Percentiles rank a stretch among this genome's conserved stretches.
Evolutionary conservation across 163 green algal genomes (phyloP).

Genomic region (Chlamydomonas reinhardtii): DNA sequence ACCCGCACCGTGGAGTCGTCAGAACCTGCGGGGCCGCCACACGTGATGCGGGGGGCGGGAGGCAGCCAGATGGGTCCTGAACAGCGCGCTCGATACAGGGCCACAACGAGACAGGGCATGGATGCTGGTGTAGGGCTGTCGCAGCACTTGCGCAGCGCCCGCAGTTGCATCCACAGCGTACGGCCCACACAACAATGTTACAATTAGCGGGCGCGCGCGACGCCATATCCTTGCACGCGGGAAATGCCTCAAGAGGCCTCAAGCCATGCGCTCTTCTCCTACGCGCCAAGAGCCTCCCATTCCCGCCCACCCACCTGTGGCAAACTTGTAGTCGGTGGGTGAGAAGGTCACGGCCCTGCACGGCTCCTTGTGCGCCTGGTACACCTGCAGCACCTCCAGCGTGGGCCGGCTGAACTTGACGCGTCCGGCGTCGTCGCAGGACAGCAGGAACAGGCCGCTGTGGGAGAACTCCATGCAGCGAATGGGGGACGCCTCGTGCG

Average conservation of each 20-base stretch:
- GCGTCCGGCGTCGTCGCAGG: constrained; percentile 31
- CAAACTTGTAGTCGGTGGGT: constrained; percentile 93
- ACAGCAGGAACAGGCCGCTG: constrained; percentile 37
- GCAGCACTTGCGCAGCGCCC: too few species aligned
- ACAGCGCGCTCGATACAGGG: too few species aligned
- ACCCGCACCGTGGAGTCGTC: constrained; percentile 92
- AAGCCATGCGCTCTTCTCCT: too few species aligned
- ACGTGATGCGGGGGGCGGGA: not conserved
- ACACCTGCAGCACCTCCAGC: constrained; percentile 44
- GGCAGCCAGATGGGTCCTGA: too few species aligned
- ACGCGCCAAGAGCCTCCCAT: too few species aligned
- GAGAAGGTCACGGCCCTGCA: constrained; percentile 81
- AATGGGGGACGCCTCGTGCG: constrained; percentile 30
- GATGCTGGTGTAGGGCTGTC: too few species aligned
- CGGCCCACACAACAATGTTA: too few species aligned
- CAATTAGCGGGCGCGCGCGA: too few species aligned
- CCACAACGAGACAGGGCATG: too few species aligned
- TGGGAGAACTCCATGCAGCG: constrained; percentile 50
- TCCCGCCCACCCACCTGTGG: constrained; percentile 57
- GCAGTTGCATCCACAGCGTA: too few species aligned
- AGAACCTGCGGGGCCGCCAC: constrained; percentile 52
- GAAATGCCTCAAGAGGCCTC: too few species aligned
- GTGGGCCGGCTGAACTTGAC: constrained; percentile 43
- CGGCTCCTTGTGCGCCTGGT: constrained; percentile 83
- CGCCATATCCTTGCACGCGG: too few species aligned